Base-by-base conservation (phyloP, 176 grass and related monocot species). In the Oryza glaberrima region DNA sequence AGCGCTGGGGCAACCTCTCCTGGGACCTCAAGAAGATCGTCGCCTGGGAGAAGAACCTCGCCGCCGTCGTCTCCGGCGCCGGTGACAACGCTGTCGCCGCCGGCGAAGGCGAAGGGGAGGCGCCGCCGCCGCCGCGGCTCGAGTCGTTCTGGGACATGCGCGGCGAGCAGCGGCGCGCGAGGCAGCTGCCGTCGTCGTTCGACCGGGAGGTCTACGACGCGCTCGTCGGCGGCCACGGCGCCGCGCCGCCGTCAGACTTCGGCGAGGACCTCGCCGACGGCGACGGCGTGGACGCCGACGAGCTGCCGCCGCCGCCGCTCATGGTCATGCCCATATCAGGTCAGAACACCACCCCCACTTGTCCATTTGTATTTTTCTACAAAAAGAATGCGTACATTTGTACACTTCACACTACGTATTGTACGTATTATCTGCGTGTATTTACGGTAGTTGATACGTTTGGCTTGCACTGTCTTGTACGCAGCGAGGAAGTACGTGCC, bases 11-110 rank as follows among this genome's bases (percentile, higher is more conserved):
- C 46, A 92, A 92, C 72, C 81, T 92, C 16, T 86, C 87, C 8
- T 92, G 87, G 87, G 87, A 92, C 81, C 88, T 92, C 76, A 92
- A 89, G 81, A 92, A 87, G 87, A 89, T 92, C 75, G 84, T 83
- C 22, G 66, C 77, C 6, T 90, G 87, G 84, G 87, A 90, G 60
- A 83, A 38, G 20, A 83, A 80, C 60, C 26, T 43, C 32, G 46
- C 6, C 52, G 19, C 43, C 26, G 75, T 11, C 49, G 49, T 52
- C 49, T 17, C 7, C 11, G 38, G 30, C 11, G 67, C 32, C 47
- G 47, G 47, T 15, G 43, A 44, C 43, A 44, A 44, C 43, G 43
- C 43, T 44, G 43, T 44, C 43, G 43, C 43, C 43, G 49, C 43
- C 43, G 49, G 49, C 15, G 49, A 1, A 4, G 35, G 11, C 77